These are phyloP conservation scores for Verticillium nubilum DNA, from an alignment of 2,329 filamentous ascomycete genomes.

Conservation along the genomic window DNA sequence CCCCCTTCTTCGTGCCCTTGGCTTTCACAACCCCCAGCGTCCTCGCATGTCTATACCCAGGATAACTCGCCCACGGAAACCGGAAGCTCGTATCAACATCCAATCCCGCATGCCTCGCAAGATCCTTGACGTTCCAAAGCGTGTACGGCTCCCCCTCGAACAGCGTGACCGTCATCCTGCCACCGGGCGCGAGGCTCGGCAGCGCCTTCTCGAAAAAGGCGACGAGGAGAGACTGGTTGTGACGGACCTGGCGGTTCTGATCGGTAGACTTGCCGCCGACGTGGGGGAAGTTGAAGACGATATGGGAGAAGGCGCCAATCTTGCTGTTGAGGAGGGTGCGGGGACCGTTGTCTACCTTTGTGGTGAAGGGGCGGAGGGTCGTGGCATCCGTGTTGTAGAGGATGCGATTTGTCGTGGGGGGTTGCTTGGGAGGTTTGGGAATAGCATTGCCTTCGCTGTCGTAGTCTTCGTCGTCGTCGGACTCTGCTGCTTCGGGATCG, in stretches of 20 bases:
- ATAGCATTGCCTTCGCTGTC: conserved; percentile 7
- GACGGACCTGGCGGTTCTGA: conserved; percentile 87
- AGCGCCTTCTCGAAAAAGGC: conserved; percentile 57
- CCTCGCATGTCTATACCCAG: conserved; percentile 67
- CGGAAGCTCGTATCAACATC: conserved; percentile 64
- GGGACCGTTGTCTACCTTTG: conserved; percentile 6
- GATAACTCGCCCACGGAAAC: conserved; percentile 64
- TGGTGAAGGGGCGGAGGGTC: conserved; percentile 48
- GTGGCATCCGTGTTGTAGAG: conserved; percentile 64
- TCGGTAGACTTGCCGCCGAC: conserved; percentile 88
- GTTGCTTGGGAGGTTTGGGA: background rate
- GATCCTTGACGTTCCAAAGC: conserved; percentile 87
- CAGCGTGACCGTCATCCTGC: conserved; percentile 70
- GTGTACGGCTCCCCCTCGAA: conserved; percentile 95
- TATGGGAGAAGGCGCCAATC: conserved; percentile 57
- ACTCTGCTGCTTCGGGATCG: background rate
- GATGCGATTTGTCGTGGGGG: conserved; percentile 34
- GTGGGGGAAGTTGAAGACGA: conserved; percentile 97
- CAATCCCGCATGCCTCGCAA: conserved; percentile 72
- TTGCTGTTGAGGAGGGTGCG: conserved; percentile 11
- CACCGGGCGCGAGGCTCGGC: conserved; percentile 45
- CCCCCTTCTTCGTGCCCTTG: conserved; percentile 13
- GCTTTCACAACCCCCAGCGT: conserved; percentile 54
- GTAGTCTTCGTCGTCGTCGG: conserved; percentile 7
- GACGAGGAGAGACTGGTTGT: conserved; percentile 78